Percentiles rank a stretch among this genome's conserved stretches.
Evolutionary conservation across 495 filamentous ascomycete species (phyloP).

Genomic region (Parachaetomium inaequale): DNA sequence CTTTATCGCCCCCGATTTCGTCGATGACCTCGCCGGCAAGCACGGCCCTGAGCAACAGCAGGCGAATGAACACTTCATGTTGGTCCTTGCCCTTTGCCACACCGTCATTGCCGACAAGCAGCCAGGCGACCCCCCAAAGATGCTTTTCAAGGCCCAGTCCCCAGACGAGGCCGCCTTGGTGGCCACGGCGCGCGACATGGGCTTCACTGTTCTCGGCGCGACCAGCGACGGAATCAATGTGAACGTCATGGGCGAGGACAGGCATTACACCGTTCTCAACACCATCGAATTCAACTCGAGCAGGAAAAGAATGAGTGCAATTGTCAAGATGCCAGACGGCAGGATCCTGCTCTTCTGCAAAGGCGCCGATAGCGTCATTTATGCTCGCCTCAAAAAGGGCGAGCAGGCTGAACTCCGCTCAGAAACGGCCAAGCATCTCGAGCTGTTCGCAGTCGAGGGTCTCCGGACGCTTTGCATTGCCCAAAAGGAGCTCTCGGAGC

Average conservation of each 20-base stretch:
- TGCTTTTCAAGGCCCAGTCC: slow-evolving; percentile 95
- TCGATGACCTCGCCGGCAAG: slow-evolving; percentile 72
- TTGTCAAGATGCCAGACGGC: slow-evolving; percentile 93
- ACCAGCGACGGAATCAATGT: slow-evolving; percentile 72
- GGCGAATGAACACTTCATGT: slow-evolving; percentile 87
- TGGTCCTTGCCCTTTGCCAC: slow-evolving; percentile 91
- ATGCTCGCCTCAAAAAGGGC: slow-evolving; percentile 80
- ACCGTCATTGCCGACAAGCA: slow-evolving; percentile 90
- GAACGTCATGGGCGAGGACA: slow-evolving; percentile 82
- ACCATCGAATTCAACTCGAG: slow-evolving; percentile 97
- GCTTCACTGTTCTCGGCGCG: slow-evolving; percentile 89
- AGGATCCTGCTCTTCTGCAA: slow-evolving; percentile 94
- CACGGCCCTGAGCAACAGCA: slow-evolving; percentile 71
- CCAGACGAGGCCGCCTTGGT: slow-evolving; percentile 96
- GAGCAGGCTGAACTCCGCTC: slow-evolving; percentile 80
- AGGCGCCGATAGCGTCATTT: slow-evolving; percentile 96
- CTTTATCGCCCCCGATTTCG: slow-evolving; percentile 85
- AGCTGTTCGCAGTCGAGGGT: slow-evolving; percentile 94
- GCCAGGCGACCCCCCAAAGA: slow-evolving; percentile 81
- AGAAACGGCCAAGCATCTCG: slow-evolving; percentile 86
- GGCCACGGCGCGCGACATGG: slow-evolving; percentile 89
- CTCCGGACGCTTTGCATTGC: slow-evolving; percentile 94
- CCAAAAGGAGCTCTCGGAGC: slow-evolving; percentile 74
- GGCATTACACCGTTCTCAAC: slow-evolving; percentile 82
- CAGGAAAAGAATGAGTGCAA: slow-evolving; percentile 96